phyloP scores from a whole-genome alignment of 495 filamentous ascomycete species.

The Tuber calosporum region DNA sequence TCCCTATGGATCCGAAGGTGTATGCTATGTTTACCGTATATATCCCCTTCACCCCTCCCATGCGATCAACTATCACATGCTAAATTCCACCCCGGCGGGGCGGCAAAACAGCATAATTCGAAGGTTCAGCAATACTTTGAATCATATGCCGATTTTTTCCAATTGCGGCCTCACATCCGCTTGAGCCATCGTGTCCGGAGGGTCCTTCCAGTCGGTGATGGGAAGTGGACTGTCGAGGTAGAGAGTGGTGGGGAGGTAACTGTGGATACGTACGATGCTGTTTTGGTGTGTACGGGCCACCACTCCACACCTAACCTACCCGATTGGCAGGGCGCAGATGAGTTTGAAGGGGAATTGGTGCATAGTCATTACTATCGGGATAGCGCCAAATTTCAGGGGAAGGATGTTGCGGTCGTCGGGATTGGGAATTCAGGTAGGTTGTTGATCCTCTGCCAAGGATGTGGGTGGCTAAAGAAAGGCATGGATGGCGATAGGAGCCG shows the following conservation, averaged over 20 bases:
- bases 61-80: slow-evolving; percentile 6
- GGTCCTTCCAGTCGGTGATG: slow-evolving; percentile 8
- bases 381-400: slow-evolving; percentile 34
- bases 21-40: slow-evolving; percentile 32
- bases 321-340: slow-evolving; percentile 33
- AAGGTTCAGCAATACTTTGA: slow-evolving; percentile 42
- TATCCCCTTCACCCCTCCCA: background rate
- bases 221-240: slow-evolving; percentile 23
- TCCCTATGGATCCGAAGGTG: slow-evolving; percentile 41
- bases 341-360: slow-evolving; percentile 31
- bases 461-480: slow-evolving; percentile 10
- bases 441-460: background rate
- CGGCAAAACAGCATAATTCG: slow-evolving; percentile 33
- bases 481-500: slow-evolving; percentile 16
- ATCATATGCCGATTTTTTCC: slow-evolving; percentile 32
- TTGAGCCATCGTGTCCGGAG: slow-evolving; percentile 25
- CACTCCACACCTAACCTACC: slow-evolving; percentile 34
- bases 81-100: slow-evolving; percentile 6
- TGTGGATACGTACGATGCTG: slow-evolving; percentile 34
- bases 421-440: slow-evolving; percentile 39
- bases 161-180: slow-evolving; percentile 35
- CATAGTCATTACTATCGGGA: slow-evolving; percentile 43
- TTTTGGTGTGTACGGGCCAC: slow-evolving; percentile 41
- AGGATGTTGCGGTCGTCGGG: slow-evolving; percentile 41
- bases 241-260: slow-evolving; percentile 6